Evolutionary conservation across 2,329 filamentous ascomycete species (phyloP).

Genomic region (Cytospora mali): DNA sequence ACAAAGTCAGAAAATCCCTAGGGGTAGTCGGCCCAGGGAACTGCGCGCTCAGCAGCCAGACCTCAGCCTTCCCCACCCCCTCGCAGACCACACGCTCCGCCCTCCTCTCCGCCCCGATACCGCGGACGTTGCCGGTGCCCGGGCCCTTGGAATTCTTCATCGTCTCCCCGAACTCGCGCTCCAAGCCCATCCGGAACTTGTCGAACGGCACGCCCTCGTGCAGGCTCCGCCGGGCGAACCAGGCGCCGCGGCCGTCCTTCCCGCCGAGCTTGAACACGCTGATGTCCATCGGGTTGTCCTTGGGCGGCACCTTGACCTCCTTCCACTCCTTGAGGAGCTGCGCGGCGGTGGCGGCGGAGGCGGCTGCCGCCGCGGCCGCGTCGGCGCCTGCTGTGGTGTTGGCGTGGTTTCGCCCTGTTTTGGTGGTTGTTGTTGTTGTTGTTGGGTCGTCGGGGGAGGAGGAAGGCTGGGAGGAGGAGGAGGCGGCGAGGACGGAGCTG

Average conservation of each 20-base stretch:
- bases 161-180: conserved; percentile 78
- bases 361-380: conserved; percentile 4
- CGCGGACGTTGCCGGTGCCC: conserved; percentile 75
- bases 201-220: conserved; percentile 78
- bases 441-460: conserved; percentile 53
- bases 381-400: conserved; percentile 23
- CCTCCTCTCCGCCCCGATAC: conserved; percentile 78
- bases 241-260: conserved; percentile 81
- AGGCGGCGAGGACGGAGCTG: conserved; percentile 55
- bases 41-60: conserved; percentile 84
- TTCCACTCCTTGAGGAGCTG: conserved; percentile 85
- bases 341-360: conserved; percentile 45
- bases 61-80: conserved; percentile 66
- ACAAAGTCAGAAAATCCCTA: conserved; percentile 81
- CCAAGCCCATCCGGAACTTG: conserved; percentile 75
- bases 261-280: conserved; percentile 77
- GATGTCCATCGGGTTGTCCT: conserved; percentile 76
- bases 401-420: conserved; percentile 45
- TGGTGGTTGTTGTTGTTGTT: too few relatives aligned
- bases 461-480: conserved; percentile 50
- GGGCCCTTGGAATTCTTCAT: conserved; percentile 59
- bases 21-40: conserved; percentile 89
- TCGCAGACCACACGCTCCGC: conserved; percentile 65
- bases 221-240: conserved; percentile 85
- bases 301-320: conserved; percentile 70